These are phyloP conservation scores for Glarea lozoyensis DNA, from an alignment of 495 filamentous ascomycete species.

Conservation along the genomic window DNA sequence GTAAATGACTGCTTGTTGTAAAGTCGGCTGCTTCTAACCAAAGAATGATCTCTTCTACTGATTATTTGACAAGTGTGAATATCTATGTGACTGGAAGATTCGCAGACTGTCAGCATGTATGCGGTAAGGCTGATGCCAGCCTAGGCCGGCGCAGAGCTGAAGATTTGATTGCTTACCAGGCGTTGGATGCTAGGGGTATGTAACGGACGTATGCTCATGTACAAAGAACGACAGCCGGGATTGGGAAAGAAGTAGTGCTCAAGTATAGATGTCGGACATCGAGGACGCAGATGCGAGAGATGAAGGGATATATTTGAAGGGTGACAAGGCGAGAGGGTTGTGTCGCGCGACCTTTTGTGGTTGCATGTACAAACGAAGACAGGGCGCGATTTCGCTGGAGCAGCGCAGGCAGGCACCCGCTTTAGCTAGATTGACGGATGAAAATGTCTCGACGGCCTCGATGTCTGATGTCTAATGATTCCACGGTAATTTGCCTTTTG, in stretches of 20 bases:
- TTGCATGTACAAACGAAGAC: constrained; percentile 17
- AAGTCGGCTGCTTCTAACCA: constrained; percentile 3
- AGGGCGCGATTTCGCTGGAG: constrained; percentile 7
- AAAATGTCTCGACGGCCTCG: too few species aligned
- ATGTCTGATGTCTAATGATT: too few species aligned
- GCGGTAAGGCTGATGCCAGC: constrained; percentile 21
- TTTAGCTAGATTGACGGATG: too few species aligned
- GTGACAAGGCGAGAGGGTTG: constrained; percentile 18
- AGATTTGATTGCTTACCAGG: constrained; percentile 16
- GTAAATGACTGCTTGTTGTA: constrained; percentile 3
- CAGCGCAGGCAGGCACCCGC: constrained; percentile 22
- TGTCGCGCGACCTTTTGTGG: constrained; percentile 20
- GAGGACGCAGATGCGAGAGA: constrained; percentile 8
- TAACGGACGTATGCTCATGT: constrained; percentile 20
- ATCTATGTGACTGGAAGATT: constrained; percentile 19
- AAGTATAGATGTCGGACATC: constrained; percentile 18
- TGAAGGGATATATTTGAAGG: constrained; percentile 15
- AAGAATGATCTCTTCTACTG: constrained; percentile 8
- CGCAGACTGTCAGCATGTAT: constrained; percentile 16
- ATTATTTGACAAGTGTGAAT: constrained; percentile 16
- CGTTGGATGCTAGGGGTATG: constrained; percentile 15
- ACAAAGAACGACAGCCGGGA: constrained; percentile 11
- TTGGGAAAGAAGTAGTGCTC: constrained; percentile 7
- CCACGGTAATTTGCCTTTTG: too few species aligned
- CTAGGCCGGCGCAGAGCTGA: constrained; percentile 11